Base-by-base conservation (phyloP, 352 stramenopile genomes). In the Globisporangium splendens region DNA sequence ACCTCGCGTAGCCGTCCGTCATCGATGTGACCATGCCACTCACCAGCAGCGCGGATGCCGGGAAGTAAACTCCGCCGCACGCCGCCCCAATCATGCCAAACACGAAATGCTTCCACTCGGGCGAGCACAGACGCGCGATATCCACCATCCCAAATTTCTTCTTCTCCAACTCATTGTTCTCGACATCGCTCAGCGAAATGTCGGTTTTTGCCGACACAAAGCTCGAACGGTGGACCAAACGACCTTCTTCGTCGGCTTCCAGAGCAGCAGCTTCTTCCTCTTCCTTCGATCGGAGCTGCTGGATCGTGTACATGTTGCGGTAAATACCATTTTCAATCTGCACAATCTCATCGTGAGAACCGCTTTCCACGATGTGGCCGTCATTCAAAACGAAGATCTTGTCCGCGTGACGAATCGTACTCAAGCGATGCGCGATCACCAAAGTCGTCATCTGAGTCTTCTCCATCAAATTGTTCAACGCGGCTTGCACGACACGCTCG, bases 231-330 rank as follows among this genome's bases (percentile, higher is more conserved):
- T 31, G 5, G 2, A 5, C 24, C 5, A 6, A 2, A 31, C 24
- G 24, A 5, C 24, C 5, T 31, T 31, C 24, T 31, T 31, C 24
- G 2, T 50, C 0, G 63, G 52, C 1, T 72, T 68, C 13, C 59
- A 62, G 17, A 79, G 78, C 31, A 47, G 42, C 6, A 47, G 42
- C 42, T 47, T 47, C 42, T 20, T n/a, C 42, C 18, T 47, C 42
- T 47, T 47, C 42, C 18, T 47, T 22, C 18, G 46, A 11, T 17
- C 15, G 8, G 2, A 13, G 2, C 22, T 50, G 18, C 10, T 66
- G 56, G 59, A 93, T 86, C 41, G 80, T 82, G 38, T 89, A 71
- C 39, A 75, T 61, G 15, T 84, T 95, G 51, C 95, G 73, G 62
- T 90, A 94, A 17, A 17, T 31, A 21, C 46, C 46, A 24, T 77